Base-by-base conservation (phyloP, 257 asterid genomes). In the Solanum boliviense region DNA sequence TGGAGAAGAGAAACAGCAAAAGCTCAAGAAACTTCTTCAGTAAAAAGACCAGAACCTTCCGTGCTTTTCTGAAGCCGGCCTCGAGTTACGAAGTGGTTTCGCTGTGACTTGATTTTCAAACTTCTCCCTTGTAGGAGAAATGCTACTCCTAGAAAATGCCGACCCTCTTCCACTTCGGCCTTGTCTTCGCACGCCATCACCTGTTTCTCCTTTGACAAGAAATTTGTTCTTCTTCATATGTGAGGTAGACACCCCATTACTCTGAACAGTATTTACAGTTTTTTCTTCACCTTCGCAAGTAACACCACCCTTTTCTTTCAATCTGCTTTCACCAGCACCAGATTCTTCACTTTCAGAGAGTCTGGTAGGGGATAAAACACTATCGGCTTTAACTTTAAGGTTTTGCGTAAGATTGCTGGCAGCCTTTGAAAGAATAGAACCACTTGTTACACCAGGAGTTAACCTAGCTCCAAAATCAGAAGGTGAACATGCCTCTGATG, bases 321-420 rank as follows among this genome's bases (percentile, higher is more conserved):
- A 86, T 91, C 94, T 92, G 90, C 86, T 92, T 89, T 94, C 98
- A 84, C 94, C 94, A 72, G 96, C 96, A 90, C 99, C 96, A 91
- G 96, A 95, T 90, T 96, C 99, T 91, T 96, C 99, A 92, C 97
- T 93, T 90, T 96, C 99, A 25, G 98, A 94, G 76, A 95, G 90
- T 89, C 95, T 94, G 31, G 93, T 94, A 79, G 99, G 99, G 84
- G 98, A 95, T 89, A 92, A 89, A 88, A 90, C 91, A 87, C 88
- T 91, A 89, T 95, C 98, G 79, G 92, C 78, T 91, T 92, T 95
- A 71, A 82, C 90, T 91, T 94, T 95, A 38, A 71, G 74, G 73
- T 88, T 93, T 88, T 92, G 98, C 86, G 89, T 86, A 71, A 92
- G 98, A 88, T 71, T 92, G 34, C 92, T 88, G 29, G 94, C 88